Percentiles rank a stretch among this genome's conserved stretches.
These are phyloP conservation scores for Gyrodon lividus DNA, from an alignment of 768 basidiomycete species.

Conservation along the genomic window DNA sequence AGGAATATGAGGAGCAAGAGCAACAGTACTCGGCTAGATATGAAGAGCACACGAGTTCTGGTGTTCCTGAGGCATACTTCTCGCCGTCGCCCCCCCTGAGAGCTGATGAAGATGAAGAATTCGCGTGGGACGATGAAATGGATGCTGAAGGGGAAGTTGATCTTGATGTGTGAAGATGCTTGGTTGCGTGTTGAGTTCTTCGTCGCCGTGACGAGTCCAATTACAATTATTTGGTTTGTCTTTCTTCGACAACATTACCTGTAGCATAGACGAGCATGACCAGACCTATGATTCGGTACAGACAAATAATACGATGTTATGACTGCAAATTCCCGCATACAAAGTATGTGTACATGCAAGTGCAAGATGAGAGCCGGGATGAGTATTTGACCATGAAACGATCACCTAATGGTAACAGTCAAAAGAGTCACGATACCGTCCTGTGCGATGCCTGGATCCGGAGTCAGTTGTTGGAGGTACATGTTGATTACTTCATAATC, in stretches of 20 bases:
- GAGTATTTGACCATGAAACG: too few relatives aligned
- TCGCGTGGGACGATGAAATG: slow-evolving; percentile 20
- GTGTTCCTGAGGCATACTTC: slow-evolving; percentile 23
- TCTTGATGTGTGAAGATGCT: slow-evolving; percentile 17
- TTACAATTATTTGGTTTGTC: slow-evolving; percentile 22
- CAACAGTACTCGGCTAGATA: slow-evolving; percentile 5
- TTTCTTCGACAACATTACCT: slow-evolving; percentile 15
- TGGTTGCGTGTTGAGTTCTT: not conserved
- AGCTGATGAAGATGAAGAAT: slow-evolving; percentile 17
- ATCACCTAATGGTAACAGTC: slow-evolving; percentile 46
- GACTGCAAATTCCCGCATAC: not conserved
- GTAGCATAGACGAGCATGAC: slow-evolving; percentile 19
- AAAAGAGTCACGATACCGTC: slow-evolving; percentile 58
- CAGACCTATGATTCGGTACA: not conserved
- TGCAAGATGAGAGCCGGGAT: not conserved
- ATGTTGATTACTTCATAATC: not conserved
- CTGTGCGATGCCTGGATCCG: slow-evolving; percentile 50
- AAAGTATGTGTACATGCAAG: not conserved
- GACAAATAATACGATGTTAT: not conserved
- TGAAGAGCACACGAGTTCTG: slow-evolving; percentile 14
- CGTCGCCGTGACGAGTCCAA: slow-evolving; percentile 11
- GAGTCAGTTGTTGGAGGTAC: not conserved
- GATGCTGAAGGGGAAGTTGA: slow-evolving; percentile 22
- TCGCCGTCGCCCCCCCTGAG: slow-evolving; percentile 12
- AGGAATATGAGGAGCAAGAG: slow-evolving; percentile 29